Evolutionary conservation across 139 green algal species (phyloP), one percentile per base, ranked within the genome.

Genomic region (Chlamydomonas eustigma): DNA sequence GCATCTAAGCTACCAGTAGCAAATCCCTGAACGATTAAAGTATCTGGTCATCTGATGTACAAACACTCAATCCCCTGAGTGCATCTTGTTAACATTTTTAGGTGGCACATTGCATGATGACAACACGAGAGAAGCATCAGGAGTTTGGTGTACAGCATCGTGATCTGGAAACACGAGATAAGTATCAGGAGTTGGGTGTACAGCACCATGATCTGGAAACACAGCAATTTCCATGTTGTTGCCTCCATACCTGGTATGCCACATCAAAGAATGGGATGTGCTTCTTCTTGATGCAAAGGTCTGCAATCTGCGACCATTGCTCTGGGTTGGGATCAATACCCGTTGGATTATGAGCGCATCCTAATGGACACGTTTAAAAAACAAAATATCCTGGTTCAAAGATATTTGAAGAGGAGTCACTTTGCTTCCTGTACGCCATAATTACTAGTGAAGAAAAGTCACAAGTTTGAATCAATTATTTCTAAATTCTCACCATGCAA

Each of bases 331-430:
- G 96, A 86, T 99, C 96, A 28, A 99, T 90, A 51, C 96, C 96
- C 1, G 95, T 99, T 36, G 95, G 95, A 88, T 99, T 99, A 87
- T 99, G 95, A 4, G 95, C 95, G 77, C 95, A 99, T 28, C 92
- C 91, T 94, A 84, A 58, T 12, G 44, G 44, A 58, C 44, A n/a
- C 32, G 66, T 63, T 18, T 30, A n/a, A n/a, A n/a, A n/a, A n/a
- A n/a, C n/a, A n/a, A n/a, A n/a, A n/a, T n/a, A n/a, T n/a, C n/a
- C n/a, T n/a, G n/a, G n/a, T n/a, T n/a, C n/a, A n/a, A n/a, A n/a
- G n/a, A n/a, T n/a, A n/a, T n/a, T n/a, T n/a, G n/a, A n/a, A n/a
- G n/a, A n/a, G n/a, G n/a, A n/a, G n/a, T n/a, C n/a, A n/a, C n/a
- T n/a, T n/a, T n/a, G n/a, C n/a, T n/a, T n/a, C 44, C 44, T 58